Percentiles rank a stretch among this genome's conserved stretches.
Evolutionary conservation across 176 grass and related monocot genomes (phyloP).

Genomic region (Musa itinerans): DNA sequence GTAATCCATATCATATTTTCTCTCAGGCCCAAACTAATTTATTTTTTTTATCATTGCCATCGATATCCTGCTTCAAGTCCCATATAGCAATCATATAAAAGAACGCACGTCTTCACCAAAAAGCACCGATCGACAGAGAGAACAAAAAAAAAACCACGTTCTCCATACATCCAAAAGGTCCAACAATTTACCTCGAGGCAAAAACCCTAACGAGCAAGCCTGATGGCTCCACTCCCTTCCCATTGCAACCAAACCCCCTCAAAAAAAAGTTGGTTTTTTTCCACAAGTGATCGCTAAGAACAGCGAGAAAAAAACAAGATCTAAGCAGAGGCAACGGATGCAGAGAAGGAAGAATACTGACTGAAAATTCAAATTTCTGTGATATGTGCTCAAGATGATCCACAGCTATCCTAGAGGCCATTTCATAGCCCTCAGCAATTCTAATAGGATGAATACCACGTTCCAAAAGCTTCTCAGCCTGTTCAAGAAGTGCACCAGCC

Average conservation of each 20-base stretch:
- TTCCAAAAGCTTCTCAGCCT: slow-evolving; percentile 81
- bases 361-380: slow-evolving; percentile 66
- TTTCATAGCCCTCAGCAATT: slow-evolving; percentile 74
- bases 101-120: not conserved
- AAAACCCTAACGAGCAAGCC: not conserved
- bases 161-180: not conserved
- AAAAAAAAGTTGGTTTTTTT: not conserved
- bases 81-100: too few species aligned
- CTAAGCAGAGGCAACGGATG: not conserved
- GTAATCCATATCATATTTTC: too few species aligned
- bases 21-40: too few species aligned
- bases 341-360: slow-evolving; percentile 4
- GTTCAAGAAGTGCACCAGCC: slow-evolving; percentile 69
- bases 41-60: too few species aligned
- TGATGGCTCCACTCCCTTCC: not conserved
- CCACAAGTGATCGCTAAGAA: not conserved
- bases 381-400: slow-evolving; percentile 68
- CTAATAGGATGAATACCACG: slow-evolving; percentile 76
- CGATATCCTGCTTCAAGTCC: too few species aligned
- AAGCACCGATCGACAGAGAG: not conserved
- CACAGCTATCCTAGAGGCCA: slow-evolving; percentile 78
- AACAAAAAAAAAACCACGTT: not conserved
- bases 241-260: not conserved
- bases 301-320: slow-evolving; percentile 8
- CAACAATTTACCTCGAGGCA: not conserved